Evolutionary conservation across 176 grass and related monocot genomes (phyloP).

Genomic region (Bromus sterilis): DNA sequence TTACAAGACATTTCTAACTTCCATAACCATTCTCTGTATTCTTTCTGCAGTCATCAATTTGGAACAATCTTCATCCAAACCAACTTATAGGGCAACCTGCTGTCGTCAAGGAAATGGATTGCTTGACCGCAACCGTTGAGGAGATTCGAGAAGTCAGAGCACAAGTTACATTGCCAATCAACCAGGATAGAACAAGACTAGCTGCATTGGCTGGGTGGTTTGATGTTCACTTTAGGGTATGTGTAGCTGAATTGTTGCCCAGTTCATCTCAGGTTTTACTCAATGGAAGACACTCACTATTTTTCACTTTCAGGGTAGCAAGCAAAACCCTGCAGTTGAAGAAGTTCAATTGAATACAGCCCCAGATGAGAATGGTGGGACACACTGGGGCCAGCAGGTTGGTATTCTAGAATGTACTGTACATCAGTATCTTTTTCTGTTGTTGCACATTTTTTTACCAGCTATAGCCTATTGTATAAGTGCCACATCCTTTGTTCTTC

Average conservation of each 20-base stretch:
- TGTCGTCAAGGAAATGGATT: conserved; percentile 92
- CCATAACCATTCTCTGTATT: background rate
- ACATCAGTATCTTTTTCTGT: background rate
- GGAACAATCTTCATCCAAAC: conserved; percentile 88
- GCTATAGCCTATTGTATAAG: background rate
- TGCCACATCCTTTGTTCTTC: background rate
- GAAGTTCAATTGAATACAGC: conserved; percentile 83
- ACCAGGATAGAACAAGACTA: conserved; percentile 49
- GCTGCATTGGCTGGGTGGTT: conserved; percentile 95
- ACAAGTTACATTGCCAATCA: conserved; percentile 55
- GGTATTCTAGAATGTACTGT: conserved; percentile 13
- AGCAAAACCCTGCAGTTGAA: conserved; percentile 53
- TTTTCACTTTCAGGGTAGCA: conserved; percentile 46
- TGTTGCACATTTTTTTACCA: background rate
- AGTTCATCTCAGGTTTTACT: background rate
- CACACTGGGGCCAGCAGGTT: conserved; percentile 99
- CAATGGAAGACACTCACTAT: background rate
- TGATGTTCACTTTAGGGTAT: conserved; percentile 96
- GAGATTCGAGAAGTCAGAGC: conserved; percentile 65
- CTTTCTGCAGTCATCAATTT: conserved; percentile 72
- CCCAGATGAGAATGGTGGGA: conserved; percentile 60
- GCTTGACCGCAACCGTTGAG: conserved; percentile 79
- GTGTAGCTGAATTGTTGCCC: background rate
- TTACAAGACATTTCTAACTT: background rate
- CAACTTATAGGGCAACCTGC: conserved; percentile 79